These are phyloP conservation scores for Tilletia caries DNA, from an alignment of 1,284 basidiomycete species.

Conservation along the genomic window DNA sequence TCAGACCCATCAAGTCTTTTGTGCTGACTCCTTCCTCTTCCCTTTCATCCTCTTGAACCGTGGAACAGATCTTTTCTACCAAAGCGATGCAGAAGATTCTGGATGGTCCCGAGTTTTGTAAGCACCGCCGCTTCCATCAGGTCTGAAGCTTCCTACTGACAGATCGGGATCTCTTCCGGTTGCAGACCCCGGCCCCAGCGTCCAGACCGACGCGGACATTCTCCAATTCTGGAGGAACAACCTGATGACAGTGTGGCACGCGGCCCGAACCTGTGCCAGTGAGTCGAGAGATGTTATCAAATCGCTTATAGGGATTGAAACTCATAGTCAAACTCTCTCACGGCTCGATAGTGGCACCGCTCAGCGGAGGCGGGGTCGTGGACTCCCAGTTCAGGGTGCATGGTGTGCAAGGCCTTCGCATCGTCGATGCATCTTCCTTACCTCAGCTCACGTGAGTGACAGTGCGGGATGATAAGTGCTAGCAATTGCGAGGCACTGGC, in stretches of 20 bases:
- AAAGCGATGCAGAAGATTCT: slow-evolving; percentile 52
- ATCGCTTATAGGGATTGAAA: too few relatives aligned
- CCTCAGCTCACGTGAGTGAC: slow-evolving; percentile 29
- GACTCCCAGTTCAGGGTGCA: slow-evolving; percentile 59
- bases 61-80: slow-evolving; percentile 42
- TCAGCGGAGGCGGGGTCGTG: slow-evolving; percentile 56
- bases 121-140: neutral
- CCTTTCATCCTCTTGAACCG: slow-evolving; percentile 19
- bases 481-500: neutral
- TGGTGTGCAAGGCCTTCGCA: slow-evolving; percentile 56
- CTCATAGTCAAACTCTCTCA: slow-evolving; percentile 15
- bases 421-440: slow-evolving; percentile 61
- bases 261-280: slow-evolving; percentile 47
- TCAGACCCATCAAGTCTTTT: slow-evolving; percentile 27
- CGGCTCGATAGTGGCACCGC: slow-evolving; percentile 53
- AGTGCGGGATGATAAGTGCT: slow-evolving; percentile 5
- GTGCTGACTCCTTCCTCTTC: slow-evolving; percentile 36
- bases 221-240: slow-evolving; percentile 54
- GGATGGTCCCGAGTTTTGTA: slow-evolving; percentile 50
- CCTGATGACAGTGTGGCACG: slow-evolving; percentile 57
- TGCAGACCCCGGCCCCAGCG: slow-evolving; percentile 29
- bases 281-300: too few relatives aligned
- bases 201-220: slow-evolving; percentile 55
- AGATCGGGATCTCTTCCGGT: slow-evolving; percentile 40
- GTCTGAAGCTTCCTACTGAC: neutral